Conservation (phyloP, 306 rosid genomes). For the Cucurbita moschata region DNA sequence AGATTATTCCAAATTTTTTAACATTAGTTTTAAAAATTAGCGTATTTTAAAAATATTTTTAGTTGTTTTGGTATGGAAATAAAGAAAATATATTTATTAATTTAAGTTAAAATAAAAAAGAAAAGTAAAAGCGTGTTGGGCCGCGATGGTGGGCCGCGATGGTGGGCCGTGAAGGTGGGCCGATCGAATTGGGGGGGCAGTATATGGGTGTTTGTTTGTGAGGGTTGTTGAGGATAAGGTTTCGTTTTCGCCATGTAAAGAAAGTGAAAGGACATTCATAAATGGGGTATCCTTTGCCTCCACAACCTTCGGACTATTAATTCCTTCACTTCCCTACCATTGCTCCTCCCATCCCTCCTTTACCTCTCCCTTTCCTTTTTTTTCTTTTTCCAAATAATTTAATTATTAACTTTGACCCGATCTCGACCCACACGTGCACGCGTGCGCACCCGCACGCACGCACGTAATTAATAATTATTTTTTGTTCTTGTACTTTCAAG, state of each 20-base stretch:
- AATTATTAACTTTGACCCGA: not conserved
- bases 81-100: too few species aligned
- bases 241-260: not conserved
- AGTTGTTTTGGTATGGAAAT: too few species aligned
- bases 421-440: not conserved
- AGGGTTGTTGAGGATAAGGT: not conserved
- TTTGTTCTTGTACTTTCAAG: not conserved
- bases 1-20: too few species aligned
- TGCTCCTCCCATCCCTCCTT: not conserved
- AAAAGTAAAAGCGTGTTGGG: too few species aligned
- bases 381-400: not conserved
- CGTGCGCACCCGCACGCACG: not conserved
- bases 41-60: too few species aligned
- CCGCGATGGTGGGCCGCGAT: too few species aligned
- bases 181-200: not conserved
- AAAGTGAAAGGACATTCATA: not conserved
- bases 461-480: not conserved
- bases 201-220: not conserved
- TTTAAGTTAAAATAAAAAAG: too few species aligned
- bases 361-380: too few species aligned
- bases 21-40: too few species aligned
- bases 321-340: not conserved
- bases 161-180: not conserved
- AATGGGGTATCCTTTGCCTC: not conserved
- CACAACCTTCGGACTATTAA: not conserved